Base-by-base conservation (phyloP, 306 rosid genomes). In the Sindora glabra region DNA sequence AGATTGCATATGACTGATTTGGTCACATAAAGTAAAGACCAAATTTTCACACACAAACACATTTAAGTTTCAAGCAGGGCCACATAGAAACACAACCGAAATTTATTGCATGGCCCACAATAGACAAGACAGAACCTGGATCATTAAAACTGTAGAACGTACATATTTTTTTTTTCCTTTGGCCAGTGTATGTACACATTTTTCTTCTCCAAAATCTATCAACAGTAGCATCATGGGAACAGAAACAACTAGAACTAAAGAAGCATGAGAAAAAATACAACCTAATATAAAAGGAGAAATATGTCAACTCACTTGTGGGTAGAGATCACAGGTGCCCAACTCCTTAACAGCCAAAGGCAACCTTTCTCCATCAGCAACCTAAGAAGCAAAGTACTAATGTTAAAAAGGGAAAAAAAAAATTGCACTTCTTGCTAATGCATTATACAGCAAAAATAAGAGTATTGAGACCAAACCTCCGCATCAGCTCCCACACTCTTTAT, bases 361-460 rank as follows among this genome's bases (percentile, higher is more conserved):
- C 69, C 99, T 80, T 79, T 94, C 99, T 78, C 99, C 99, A 72
- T 94, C 99, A 51, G 87, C 89, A 78, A 82, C 84, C 99, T 94
- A 59, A 52, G 33, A 75, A 65, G 60, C 53, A 78, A 67, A 63
- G 71, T 34, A 44, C 27, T 48, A 48, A 42, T 37, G 59, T 73
- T 46, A 70, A 17, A 29, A 30, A 30, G 51, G 18, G 67, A 32
- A 33, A 58, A 6, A 58, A 40, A 50, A 51, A 57, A 56, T 64
- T 37, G 18, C 68, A 59, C 32, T 27, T 56, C 27, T 27, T 15
- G 37, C 32, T 53, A 0, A 11, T 49, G 45, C 40, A 34, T 33
- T 30, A 42, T 19, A 42, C 16, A 3, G 68, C 53, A 44, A 68
- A 64, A 29, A 19, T 17, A 53, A 60, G 14, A 16, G 57, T 46